Conservation (phyloP, 345 rosid species). For the Citrus unshiu region DNA sequence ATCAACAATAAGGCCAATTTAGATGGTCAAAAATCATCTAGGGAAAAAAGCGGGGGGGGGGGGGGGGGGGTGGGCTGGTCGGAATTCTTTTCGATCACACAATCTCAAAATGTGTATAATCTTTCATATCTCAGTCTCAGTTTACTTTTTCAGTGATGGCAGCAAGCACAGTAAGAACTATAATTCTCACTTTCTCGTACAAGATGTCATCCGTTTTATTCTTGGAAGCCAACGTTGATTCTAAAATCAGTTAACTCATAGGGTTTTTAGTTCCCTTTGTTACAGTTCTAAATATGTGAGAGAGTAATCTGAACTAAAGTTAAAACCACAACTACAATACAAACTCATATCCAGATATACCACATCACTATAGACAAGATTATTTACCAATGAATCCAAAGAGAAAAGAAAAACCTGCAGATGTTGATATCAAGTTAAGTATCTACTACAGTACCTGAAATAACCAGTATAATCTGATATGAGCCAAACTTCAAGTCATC, state of each 20-base stretch:
- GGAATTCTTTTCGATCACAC: not conserved
- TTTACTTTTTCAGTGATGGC: not conserved
- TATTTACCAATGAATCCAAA: not conserved
- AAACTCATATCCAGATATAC: not conserved
- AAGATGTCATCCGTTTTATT: constrained; percentile 36
- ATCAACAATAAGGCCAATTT: not conserved
- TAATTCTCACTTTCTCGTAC: constrained; percentile 40
- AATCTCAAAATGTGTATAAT: not conserved
- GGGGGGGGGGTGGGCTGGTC: too few relatives aligned
- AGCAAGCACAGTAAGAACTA: constrained; percentile 21
- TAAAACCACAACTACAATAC: not conserved
- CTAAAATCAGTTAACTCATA: not conserved
- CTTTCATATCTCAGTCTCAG: not conserved
- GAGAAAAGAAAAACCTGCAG: not conserved
- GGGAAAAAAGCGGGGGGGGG: not conserved
- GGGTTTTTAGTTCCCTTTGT: not conserved
- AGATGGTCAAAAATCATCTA: not conserved
- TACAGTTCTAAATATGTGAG: not conserved
- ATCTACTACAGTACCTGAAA: not conserved
- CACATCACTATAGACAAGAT: not conserved
- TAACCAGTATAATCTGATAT: not conserved
- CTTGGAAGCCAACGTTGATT: constrained; percentile 9
- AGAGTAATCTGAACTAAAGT: not conserved
- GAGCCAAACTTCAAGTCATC: not conserved
- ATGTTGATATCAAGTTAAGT: not conserved